phyloP scores from a whole-genome alignment of 1,139 yeast genomes.

The Geotrichum europaeum region DNA sequence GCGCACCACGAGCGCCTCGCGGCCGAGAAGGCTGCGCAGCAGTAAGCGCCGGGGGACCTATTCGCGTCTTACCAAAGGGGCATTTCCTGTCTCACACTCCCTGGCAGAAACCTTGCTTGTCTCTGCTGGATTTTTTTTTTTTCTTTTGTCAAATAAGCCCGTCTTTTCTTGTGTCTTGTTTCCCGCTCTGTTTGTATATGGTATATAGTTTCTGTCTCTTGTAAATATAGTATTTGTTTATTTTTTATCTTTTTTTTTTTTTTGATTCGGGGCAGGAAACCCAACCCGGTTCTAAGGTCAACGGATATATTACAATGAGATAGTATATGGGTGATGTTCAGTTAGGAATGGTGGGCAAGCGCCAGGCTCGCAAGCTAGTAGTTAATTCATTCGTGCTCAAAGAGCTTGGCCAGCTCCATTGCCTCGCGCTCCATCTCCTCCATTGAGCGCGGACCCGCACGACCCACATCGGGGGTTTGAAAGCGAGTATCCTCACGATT shows the following conservation, averaged over 20 bases:
- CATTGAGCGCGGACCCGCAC: constrained; percentile 41
- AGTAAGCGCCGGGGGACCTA: neutral
- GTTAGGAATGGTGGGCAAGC: neutral
- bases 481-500: constrained; percentile 9
- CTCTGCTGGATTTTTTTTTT: neutral
- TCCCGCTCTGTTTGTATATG: neutral
- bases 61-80: neutral
- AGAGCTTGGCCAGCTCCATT: constrained; percentile 40
- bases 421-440: constrained; percentile 69
- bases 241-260: neutral
- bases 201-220: neutral
- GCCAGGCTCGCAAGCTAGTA: neutral
- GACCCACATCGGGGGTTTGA: constrained; percentile 33
- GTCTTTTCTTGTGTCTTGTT: neutral
- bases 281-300: neutral
- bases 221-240: neutral
- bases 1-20: constrained; percentile 9
- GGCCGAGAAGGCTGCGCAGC: constrained; percentile 5
- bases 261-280: neutral
- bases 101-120: neutral
- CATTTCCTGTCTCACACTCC: neutral
- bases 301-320: neutral
- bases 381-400: constrained; percentile 24
- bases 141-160: neutral
- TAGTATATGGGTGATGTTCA: neutral